Conservation (phyloP, 768 basidiomycete genomes). For the Boletus coccyginus region DNA sequence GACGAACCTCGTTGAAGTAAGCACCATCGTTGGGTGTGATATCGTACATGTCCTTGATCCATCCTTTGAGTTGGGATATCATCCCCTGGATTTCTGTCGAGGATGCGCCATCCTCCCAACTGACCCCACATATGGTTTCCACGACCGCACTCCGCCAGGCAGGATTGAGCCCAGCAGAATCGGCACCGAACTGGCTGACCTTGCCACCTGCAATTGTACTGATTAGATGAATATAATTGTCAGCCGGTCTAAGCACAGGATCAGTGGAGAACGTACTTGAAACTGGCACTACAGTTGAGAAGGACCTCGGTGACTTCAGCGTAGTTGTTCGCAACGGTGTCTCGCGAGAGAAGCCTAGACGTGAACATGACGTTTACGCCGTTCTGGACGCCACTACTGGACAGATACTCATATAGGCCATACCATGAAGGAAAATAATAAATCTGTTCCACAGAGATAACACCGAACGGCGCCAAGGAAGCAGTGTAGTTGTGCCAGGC, state of each 20-base stretch:
- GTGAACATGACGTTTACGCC: constrained; percentile 4
- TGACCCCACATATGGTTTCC: constrained; percentile 21
- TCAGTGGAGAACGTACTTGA: constrained; percentile 2
- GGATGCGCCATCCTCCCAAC: constrained; percentile 23
- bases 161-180: constrained; percentile 44
- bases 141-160: constrained; percentile 45
- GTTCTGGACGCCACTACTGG: background rate
- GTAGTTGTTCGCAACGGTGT: constrained; percentile 4
- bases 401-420: background rate
- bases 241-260: background rate
- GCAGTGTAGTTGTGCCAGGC: constrained; percentile 31
- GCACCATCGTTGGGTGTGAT: too few species aligned
- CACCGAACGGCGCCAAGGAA: constrained; percentile 8
- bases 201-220: constrained; percentile 44
- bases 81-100: constrained; percentile 10
- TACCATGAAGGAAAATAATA: constrained; percentile 6
- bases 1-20: too few species aligned
- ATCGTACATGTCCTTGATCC: constrained; percentile 24
- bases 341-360: constrained; percentile 9
- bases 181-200: constrained; percentile 36
- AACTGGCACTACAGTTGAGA: background rate
- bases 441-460: background rate
- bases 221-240: constrained; percentile 11
- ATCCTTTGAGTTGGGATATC: constrained; percentile 14
- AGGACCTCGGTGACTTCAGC: constrained; percentile 4